Base-by-base conservation (phyloP, 1,284 basidiomycete genomes). In the Macrocystidia cucumis region DNA sequence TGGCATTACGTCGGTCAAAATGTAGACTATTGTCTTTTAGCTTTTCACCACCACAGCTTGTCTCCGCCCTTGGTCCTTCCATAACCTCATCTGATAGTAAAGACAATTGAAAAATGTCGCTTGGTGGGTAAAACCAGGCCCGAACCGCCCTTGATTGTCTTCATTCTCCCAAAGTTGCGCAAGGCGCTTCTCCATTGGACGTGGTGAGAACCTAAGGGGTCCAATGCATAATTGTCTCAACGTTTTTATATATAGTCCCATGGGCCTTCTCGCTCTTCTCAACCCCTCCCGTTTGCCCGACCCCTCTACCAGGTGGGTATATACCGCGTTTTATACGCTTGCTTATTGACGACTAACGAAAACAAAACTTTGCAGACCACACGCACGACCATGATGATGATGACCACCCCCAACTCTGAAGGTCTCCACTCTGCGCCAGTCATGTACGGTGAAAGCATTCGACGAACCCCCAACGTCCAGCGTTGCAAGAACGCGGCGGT, bases 401-500 rank as follows among this genome's bases (percentile, higher is more conserved):
- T 18, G 12, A 21, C 17, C 14, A 32, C 3, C 2, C 13, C 8
- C 3, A 21, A 21, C 30, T 12, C 4, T 21, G 12, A 32, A 20
- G 16, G 20, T 12, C 16, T 32, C n/a, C 14, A 11, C 20, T 32
- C 20, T 21, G 13, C 17, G 23, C 22, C 9, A 24, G 27, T 34
- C 22, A n/a, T n/a, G n/a, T n/a, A n/a, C n/a, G 29, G n/a, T 29
- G 19, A 13, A 21, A 23, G 6, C 13, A n/a, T 8, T 19, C 11
- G 34, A 5, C 30, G 40, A 14, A 20, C 29, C 28, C 43, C 43
- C 26, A 44, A 46, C 20, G 37, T 44, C 16, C 38, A 30, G 16
- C 45, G 37, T 31, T 44, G 45, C n/a, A 48, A 38, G 29, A 30
- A 34, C 16, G 41, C 40, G 18, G 42, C 46, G 22, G 48, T 46